Percentiles rank a stretch among this genome's conserved stretches.
Evolutionary conservation across 768 basidiomycete species (phyloP).

Genomic region (Heimioporus sp.): DNA sequence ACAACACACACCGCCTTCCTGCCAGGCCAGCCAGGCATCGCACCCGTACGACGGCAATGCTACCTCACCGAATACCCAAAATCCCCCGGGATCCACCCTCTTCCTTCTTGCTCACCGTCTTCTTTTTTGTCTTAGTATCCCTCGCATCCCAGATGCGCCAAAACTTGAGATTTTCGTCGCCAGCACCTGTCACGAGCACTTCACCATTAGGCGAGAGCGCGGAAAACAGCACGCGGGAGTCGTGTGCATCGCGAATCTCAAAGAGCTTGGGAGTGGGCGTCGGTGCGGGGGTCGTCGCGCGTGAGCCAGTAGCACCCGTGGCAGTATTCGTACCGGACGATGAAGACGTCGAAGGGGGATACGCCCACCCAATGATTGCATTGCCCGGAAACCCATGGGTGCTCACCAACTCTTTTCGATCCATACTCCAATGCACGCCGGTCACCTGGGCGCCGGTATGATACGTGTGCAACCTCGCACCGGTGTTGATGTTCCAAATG

Average conservation of each 20-base stretch:
- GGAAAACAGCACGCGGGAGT: constrained; percentile 85
- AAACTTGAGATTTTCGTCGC: constrained; percentile 96
- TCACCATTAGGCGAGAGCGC: constrained; percentile 87
- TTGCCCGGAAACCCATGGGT: constrained; percentile 96
- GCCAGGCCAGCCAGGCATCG: background rate
- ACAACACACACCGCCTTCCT: background rate
- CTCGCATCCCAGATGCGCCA: constrained; percentile 83
- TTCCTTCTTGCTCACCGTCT: constrained; percentile 30
- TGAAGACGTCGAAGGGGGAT: constrained; percentile 48
- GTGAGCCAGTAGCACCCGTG: constrained; percentile 5
- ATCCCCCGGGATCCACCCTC: constrained; percentile 34
- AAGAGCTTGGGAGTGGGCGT: constrained; percentile 21
- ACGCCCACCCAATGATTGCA: constrained; percentile 76
- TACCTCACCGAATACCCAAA: constrained; percentile 34
- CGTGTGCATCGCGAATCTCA: constrained; percentile 88
- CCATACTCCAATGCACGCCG: constrained; percentile 82
- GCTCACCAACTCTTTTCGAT: constrained; percentile 85
- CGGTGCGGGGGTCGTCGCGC: constrained; percentile 16
- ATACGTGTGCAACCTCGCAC: constrained; percentile 84
- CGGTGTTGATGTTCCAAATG: constrained; percentile 90
- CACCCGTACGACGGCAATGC: background rate
- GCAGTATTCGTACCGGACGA: constrained; percentile 41
- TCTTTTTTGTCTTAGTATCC: constrained; percentile 33
- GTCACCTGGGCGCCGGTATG: constrained; percentile 91
- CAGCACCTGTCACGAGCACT: constrained; percentile 87